phyloP scores from a whole-genome alignment of 2,329 filamentous ascomycete species.

The Gliomastix tumulicola region DNA sequence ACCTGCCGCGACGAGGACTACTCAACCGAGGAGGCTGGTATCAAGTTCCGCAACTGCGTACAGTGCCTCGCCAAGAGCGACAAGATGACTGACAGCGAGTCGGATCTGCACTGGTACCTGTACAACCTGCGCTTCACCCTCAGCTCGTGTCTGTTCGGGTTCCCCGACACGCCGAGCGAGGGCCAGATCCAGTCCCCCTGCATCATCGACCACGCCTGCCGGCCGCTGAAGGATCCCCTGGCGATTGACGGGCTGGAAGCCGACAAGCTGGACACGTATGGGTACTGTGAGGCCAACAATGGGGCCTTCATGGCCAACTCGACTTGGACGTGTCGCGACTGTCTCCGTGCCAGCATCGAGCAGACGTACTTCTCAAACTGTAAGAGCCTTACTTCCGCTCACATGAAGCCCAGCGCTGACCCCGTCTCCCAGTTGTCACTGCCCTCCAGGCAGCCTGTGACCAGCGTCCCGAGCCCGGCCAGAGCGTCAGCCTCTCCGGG shows the following conservation, averaged over 20 bases:
- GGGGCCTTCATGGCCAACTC: slow-evolving; percentile 18
- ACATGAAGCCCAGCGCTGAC: too few species aligned
- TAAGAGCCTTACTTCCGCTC: too few species aligned
- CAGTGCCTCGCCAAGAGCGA: slow-evolving; percentile 39
- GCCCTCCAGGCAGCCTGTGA: slow-evolving; percentile 40
- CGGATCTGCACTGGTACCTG: slow-evolving; percentile 36
- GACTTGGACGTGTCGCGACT: slow-evolving; percentile 28
- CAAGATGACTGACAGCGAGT: slow-evolving; percentile 26
- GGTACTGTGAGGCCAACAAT: slow-evolving; percentile 33
- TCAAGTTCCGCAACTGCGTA: slow-evolving; percentile 38
- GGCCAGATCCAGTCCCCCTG: slow-evolving; percentile 30
- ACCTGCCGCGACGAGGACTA: slow-evolving; percentile 35
- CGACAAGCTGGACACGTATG: slow-evolving; percentile 17
- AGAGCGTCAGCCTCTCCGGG: slow-evolving; percentile 30
- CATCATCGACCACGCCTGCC: slow-evolving; percentile 31
- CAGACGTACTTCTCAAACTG: slow-evolving; percentile 42
- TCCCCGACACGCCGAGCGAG: slow-evolving; percentile 19
- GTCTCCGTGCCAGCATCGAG: slow-evolving; percentile 29
- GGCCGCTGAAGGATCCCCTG: slow-evolving; percentile 28
- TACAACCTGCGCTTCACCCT: slow-evolving; percentile 44
- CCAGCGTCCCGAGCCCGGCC: slow-evolving; percentile 31
- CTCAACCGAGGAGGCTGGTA: slow-evolving; percentile 24
- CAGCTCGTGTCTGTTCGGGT: slow-evolving; percentile 35
- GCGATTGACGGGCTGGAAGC: slow-evolving; percentile 19
- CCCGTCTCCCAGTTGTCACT: slow-evolving; percentile 30